Base-by-base conservation (phyloP, 2,329 filamentous ascomycete genomes). In the Talaromyces sp. region DNA sequence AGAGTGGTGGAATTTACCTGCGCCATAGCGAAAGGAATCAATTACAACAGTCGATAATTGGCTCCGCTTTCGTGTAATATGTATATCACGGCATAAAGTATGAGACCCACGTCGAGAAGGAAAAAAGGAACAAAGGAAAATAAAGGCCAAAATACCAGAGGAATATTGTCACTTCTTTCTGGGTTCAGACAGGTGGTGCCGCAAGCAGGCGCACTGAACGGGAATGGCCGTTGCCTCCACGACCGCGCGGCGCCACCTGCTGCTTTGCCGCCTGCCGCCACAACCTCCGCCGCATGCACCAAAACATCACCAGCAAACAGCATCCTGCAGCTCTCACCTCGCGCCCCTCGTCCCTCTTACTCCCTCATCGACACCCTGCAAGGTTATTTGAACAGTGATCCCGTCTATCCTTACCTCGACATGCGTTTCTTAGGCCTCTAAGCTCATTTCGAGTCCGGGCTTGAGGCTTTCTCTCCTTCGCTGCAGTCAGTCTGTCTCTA, bases 201-300 rank as follows among this genome's bases (percentile, higher is more conserved):
- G 9, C 23, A 47, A n/a, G 47, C 27, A 18, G 53, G 31, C 50
- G 53, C 33, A n/a, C 50, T 16, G 31, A 53, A 60, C 59, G 60
- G 61, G 62, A 64, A 68, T 64, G 66, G 63, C 62, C 64, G 70
- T 72, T 72, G 70, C 70, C 70, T 66, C 69, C 68, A 72, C 70
- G 68, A 72, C 70, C 27, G 30, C 44, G 55, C 56, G 53, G 53
- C 56, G 57, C 54, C 51, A 31, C 56, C 14, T 23, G 28, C 53
- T 40, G 55, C 47, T 30, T 42, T 65, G 61, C 64, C 64, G 69
- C 66, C 65, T 68, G 64, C 67, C 67, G 69, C 66, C 52, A 36
- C 50, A 34, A 47, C 40, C 58, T 51, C 61, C 55, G 44, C 54
- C 40, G 51, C 50, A 31, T 53, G 57, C 33, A 23, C 61, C 57